phyloP scores from a whole-genome alignment of 371 early-diverging fungal species.

The Mucor mucedo region DNA sequence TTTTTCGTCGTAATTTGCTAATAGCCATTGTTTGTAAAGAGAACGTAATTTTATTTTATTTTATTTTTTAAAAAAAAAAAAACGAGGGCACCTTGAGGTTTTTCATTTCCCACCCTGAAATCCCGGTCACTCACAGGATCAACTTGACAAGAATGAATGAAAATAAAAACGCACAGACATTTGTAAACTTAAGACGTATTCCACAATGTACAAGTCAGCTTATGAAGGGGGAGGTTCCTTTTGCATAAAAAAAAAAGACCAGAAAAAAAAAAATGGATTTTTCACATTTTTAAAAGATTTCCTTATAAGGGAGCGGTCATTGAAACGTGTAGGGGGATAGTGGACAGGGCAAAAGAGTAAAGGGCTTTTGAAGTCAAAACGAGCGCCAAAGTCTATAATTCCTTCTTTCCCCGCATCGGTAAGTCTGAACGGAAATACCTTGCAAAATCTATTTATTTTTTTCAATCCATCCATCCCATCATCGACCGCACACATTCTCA shows the following conservation, averaged over 20 bases:
- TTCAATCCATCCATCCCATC: slow-evolving; percentile 14
- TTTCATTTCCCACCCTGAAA: no score
- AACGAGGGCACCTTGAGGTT: neutral
- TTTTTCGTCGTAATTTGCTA: slow-evolving; percentile 17
- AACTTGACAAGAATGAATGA: no score
- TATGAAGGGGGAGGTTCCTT: no score
- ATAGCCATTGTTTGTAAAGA: slow-evolving; percentile 5
- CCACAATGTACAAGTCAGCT: no score
- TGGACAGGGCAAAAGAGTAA: neutral
- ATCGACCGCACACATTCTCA: neutral
- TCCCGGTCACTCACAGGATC: no score
- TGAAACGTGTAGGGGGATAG: slow-evolving; percentile 4
- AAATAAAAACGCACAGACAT: no score
- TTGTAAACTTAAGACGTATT: no score
- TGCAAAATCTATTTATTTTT: slow-evolving; percentile 6
- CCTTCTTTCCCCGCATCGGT: slow-evolving; percentile 52
- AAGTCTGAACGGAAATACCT: slow-evolving; percentile 23
- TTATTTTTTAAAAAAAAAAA: no score
- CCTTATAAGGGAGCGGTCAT: slow-evolving; percentile 4
- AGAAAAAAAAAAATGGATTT: no score
- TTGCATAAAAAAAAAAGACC: no score
- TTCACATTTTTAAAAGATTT: neutral
- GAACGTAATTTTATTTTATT: no score
- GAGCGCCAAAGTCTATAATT: slow-evolving; percentile 24
- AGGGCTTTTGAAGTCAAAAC: slow-evolving; percentile 24